Conservation (phyloP, 805 yeast genomes). For the Wickerhamomyces chambardii region DNA sequence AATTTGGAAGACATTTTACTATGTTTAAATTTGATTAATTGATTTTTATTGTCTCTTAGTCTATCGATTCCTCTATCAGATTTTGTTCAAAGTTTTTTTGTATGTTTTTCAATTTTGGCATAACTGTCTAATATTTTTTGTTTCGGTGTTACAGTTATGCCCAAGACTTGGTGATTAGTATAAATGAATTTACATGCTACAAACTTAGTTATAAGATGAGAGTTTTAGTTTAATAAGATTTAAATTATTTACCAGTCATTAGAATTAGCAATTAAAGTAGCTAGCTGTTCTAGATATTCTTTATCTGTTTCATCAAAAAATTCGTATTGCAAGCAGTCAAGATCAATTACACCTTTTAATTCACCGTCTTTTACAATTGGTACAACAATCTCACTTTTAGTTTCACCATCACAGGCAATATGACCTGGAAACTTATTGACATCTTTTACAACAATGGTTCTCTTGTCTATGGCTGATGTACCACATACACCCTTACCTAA, state of each 20-base stretch:
- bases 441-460: slow-evolving; percentile 70
- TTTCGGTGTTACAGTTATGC: too few relatives aligned
- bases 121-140: too few relatives aligned
- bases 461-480: slow-evolving; percentile 48
- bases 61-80: too few relatives aligned
- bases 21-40: too few relatives aligned
- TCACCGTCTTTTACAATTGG: slow-evolving; percentile 49
- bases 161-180: too few relatives aligned
- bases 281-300: slow-evolving; percentile 50
- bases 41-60: too few relatives aligned
- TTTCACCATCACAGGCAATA: slow-evolving; percentile 95
- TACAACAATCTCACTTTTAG: slow-evolving; percentile 88
- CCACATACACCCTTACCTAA: slow-evolving; percentile 93
- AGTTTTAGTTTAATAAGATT: too few relatives aligned
- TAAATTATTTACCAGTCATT: slow-evolving; percentile 36
- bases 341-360: slow-evolving; percentile 72
- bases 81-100: too few relatives aligned
- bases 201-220: too few relatives aligned
- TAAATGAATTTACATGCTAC: too few relatives aligned
- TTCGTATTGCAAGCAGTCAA: slow-evolving; percentile 58
- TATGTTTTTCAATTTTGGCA: too few relatives aligned
- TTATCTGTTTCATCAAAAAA: slow-evolving; percentile 68
- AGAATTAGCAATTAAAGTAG: slow-evolving; percentile 36
- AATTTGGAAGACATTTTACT: slow-evolving; percentile 16
- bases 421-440: slow-evolving; percentile 83